Percentiles rank a stretch among this genome's conserved stretches.
phyloP scores from a whole-genome alignment of 352 stramenopile species.

The Aphanomyces stellatus region DNA sequence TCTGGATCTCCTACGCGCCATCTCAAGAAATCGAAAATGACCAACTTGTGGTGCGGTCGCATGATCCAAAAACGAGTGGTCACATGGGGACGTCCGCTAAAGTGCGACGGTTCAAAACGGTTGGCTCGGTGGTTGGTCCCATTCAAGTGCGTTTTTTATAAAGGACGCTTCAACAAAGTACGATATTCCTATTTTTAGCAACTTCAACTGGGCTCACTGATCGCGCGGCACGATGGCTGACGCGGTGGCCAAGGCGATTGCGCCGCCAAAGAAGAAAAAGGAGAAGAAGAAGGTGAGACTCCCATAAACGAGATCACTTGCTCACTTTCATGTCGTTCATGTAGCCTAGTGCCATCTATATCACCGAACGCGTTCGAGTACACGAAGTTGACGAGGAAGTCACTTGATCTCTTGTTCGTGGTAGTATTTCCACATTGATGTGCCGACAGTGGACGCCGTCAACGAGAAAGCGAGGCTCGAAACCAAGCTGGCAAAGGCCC shows the following conservation, averaged over 20 bases:
- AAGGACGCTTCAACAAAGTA: neutral
- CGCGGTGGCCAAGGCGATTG: neutral
- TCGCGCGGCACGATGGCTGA: neutral
- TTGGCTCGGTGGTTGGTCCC: too few species aligned
- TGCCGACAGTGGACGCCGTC: constrained; percentile 57
- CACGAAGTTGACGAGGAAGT: neutral
- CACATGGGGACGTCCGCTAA: neutral
- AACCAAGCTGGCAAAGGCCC: constrained; percentile 41
- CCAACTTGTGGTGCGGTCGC: too few species aligned
- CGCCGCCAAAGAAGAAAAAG: neutral
- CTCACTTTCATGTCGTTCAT: neutral
- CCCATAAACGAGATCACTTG: neutral
- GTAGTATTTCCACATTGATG: constrained; percentile 60
- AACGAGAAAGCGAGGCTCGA: constrained; percentile 63
- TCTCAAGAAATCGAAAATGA: constrained; percentile 15
- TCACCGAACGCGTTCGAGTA: constrained; percentile 61
- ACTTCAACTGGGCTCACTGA: neutral
- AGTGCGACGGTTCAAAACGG: neutral
- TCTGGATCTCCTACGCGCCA: neutral
- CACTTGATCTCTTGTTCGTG: neutral
- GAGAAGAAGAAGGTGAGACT: neutral
- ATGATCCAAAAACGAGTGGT: neutral
- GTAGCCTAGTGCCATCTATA: constrained; percentile 35
- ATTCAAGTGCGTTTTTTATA: too few species aligned
- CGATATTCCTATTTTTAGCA: neutral